A percentile compares a stretch with the other conserved stretches of the same genome.
These are phyloP conservation scores for Larix kaempferi DNA, from an alignment of 75 land plant genomes.

Conservation along the genomic window DNA sequence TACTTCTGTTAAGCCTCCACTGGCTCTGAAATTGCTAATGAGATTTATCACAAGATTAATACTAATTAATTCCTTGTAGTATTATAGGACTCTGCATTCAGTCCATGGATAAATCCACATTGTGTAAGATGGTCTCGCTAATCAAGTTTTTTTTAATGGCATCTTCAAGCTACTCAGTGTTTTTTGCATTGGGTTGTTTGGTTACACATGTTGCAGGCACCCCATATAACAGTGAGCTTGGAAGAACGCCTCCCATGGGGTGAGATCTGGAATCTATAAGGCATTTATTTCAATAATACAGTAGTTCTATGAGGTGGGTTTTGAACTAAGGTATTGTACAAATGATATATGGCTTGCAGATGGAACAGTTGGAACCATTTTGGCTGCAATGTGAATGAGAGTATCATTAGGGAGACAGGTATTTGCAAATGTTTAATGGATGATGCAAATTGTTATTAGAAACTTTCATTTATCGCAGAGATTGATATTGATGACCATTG, in stretches of 20 bases:
- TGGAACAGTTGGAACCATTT: slow-evolving; percentile 98
- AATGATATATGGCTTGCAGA: slow-evolving; percentile 23
- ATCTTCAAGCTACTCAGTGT: background rate
- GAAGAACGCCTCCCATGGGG: slow-evolving; percentile 84
- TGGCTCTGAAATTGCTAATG: no score
- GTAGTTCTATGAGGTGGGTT: background rate
- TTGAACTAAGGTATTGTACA: no score
- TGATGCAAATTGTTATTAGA: no score
- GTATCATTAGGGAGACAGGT: slow-evolving; percentile 69
- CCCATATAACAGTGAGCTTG: slow-evolving; percentile 43
- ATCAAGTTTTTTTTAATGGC: background rate
- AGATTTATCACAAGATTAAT: no score
- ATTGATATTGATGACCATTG: no score
- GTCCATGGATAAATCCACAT: no score
- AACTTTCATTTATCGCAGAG: no score
- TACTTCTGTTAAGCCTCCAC: no score
- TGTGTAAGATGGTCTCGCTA: no score
- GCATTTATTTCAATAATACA: background rate
- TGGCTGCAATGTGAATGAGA: slow-evolving; percentile 60
- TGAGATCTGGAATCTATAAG: background rate
- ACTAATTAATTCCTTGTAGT: no score
- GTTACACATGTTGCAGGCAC: background rate
- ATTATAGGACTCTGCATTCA: no score
- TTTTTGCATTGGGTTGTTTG: slow-evolving; percentile 4
- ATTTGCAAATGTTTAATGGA: background rate